These are phyloP conservation scores for Pilatotrama ljubarskyi DNA, from an alignment of 768 basidiomycete genomes.

Conservation along the genomic window DNA sequence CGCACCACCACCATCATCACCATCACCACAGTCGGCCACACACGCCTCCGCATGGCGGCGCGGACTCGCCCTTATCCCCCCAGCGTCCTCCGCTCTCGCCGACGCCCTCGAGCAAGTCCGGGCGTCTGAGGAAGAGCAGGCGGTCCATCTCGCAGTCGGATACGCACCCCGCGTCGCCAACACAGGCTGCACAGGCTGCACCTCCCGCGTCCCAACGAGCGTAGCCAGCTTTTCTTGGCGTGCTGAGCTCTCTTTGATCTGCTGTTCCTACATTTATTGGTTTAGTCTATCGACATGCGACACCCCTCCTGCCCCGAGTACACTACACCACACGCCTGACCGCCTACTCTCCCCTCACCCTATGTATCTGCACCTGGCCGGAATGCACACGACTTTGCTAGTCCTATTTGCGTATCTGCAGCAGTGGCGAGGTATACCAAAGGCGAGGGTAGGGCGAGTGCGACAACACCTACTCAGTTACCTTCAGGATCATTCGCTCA, in stretches of 20 bases:
- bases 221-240: background rate
- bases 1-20: slow-evolving; percentile 2
- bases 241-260: background rate
- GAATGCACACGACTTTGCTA: background rate
- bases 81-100: slow-evolving; percentile 18
- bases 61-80: background rate
- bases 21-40: background rate
- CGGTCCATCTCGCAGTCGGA: slow-evolving; percentile 20
- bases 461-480: too few relatives aligned
- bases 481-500: too few relatives aligned
- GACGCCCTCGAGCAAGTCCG: slow-evolving; percentile 14
- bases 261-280: slow-evolving; percentile 6
- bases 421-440: background rate
- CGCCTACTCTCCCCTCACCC: background rate
- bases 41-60: slow-evolving; percentile 3
- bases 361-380: background rate
- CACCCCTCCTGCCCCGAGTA: background rate
- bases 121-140: slow-evolving; percentile 17
- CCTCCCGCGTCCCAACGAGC: background rate
- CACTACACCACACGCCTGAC: background rate
- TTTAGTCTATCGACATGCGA: slow-evolving; percentile 8
- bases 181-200: background rate
- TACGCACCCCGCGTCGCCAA: slow-evolving; percentile 1
- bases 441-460: too few relatives aligned
- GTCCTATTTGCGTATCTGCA: background rate